A percentile compares a stretch with the other conserved stretches of the same genome.
phyloP scores from a whole-genome alignment of 257 asterid genomes.

The Scutellaria barbata region DNA sequence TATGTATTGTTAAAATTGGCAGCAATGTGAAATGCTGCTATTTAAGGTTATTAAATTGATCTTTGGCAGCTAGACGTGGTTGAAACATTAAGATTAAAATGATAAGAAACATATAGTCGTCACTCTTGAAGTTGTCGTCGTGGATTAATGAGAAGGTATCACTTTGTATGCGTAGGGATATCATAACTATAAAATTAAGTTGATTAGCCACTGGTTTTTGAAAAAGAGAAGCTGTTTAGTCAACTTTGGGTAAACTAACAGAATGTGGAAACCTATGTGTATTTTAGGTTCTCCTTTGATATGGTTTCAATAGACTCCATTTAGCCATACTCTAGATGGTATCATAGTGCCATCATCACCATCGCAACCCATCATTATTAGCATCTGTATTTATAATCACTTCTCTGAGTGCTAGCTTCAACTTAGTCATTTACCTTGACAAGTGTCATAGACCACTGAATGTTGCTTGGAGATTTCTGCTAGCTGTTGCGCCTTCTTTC shows the following conservation, averaged over 20 bases:
- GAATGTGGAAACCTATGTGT: background rate
- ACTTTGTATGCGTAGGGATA: background rate
- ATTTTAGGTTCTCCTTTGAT: background rate
- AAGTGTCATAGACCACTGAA: too few species aligned
- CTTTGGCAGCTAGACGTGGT: background rate
- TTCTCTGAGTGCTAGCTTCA: too few species aligned
- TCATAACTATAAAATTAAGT: background rate
- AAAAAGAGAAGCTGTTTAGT: background rate
- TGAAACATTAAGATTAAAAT: background rate
- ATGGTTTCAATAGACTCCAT: background rate
- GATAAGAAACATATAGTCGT: background rate
- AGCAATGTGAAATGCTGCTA: background rate
- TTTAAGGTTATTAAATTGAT: background rate
- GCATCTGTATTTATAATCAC: too few species aligned
- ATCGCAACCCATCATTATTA: background rate
- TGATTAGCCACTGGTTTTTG: background rate
- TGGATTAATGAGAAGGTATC: slow-evolving; percentile 22
- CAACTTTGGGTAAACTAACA: background rate
- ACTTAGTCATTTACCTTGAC: too few species aligned
- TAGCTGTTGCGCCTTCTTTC: too few species aligned
- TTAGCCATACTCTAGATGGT: background rate
- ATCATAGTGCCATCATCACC: background rate
- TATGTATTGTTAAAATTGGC: background rate
- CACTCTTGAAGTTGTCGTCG: background rate
- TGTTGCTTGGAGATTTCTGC: too few species aligned